A percentile compares a stretch with the other conserved stretches of the same genome.
These are phyloP conservation scores for Sarocladium brachiariae DNA, from an alignment of 2,329 filamentous ascomycete genomes.

Conservation along the genomic window DNA sequence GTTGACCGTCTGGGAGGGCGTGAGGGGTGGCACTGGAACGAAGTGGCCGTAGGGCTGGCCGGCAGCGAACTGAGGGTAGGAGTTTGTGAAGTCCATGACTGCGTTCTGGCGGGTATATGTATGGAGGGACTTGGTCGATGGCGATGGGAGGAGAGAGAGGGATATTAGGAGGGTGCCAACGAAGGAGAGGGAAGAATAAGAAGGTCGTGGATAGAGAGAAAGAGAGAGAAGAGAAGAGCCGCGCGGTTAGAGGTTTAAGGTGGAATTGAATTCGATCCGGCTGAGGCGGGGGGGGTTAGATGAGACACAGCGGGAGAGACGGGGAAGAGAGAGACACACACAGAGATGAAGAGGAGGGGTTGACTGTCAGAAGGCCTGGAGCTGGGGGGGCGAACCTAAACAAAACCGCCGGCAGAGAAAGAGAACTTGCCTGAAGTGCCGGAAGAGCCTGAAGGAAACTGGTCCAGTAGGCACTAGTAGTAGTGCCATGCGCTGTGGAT, in stretches of 20 bases:
- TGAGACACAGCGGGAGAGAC: too few relatives aligned
- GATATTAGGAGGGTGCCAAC: neutral
- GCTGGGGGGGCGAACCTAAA: too few relatives aligned
- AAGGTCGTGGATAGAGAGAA: neutral
- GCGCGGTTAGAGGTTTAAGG: neutral
- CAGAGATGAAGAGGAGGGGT: neutral
- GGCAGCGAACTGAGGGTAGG: constrained; percentile 38
- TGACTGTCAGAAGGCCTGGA: neutral
- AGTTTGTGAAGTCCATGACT: constrained; percentile 45
- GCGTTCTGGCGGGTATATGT: neutral
- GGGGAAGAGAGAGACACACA: too few relatives aligned
- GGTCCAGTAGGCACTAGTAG: too few relatives aligned
- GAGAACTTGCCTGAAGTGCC: too few relatives aligned
- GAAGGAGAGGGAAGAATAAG: neutral
- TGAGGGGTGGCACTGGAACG: constrained; percentile 46
- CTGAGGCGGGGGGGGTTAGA: neutral
- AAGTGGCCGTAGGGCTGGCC: constrained; percentile 47
- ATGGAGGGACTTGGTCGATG: neutral
- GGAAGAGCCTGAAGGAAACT: too few relatives aligned
- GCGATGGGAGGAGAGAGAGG: neutral
- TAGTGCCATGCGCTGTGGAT: too few relatives aligned
- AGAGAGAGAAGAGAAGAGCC: neutral
- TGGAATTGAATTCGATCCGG: neutral
- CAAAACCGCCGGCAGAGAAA: too few relatives aligned
- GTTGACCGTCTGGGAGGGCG: constrained; percentile 46